A percentile compares a stretch with the other conserved stretches of the same genome.
Evolutionary conservation across 768 basidiomycete species (phyloP).

Genomic region (Tricholoma sp.): DNA sequence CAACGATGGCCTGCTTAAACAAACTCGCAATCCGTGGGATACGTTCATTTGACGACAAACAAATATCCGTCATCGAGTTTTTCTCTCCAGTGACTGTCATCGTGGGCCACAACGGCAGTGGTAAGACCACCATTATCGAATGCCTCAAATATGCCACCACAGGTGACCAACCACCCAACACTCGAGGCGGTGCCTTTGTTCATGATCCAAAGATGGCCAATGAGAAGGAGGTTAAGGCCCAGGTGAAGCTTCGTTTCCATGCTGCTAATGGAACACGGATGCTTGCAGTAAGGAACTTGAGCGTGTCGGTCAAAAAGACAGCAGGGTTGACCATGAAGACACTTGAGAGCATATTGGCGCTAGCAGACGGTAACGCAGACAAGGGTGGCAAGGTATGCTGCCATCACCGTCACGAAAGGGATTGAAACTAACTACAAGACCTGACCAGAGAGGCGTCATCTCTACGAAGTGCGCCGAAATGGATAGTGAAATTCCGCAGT

Average conservation of each 20-base stretch:
- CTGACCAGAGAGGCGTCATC: conserved; percentile 69
- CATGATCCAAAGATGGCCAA: conserved; percentile 99
- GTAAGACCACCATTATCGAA: conserved; percentile 99
- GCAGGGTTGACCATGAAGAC: conserved; percentile 93
- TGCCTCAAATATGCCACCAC: conserved; percentile 99
- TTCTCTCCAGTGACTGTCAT: conserved; percentile 98
- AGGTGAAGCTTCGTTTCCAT: conserved; percentile 91
- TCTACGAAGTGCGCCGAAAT: conserved; percentile 98
- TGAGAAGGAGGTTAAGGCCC: conserved; percentile 98
- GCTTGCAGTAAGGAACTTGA: conserved; percentile 86
- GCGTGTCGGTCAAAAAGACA: conserved; percentile 91
- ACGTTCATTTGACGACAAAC: conserved; percentile 95
- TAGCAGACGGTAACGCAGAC: conserved; percentile 61
- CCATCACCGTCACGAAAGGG: not conserved
- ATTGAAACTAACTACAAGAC: not conserved
- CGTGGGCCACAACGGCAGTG: conserved; percentile 96
- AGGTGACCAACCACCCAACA: conserved; percentile 95
- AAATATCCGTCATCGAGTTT: conserved; percentile 91
- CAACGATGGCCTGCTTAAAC: conserved; percentile 73
- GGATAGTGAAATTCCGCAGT: conserved; percentile 88
- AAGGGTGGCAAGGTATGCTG: conserved; percentile 71
- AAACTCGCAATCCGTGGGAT: conserved; percentile 94
- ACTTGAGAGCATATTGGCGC: conserved; percentile 81
- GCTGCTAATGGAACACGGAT: conserved; percentile 88
- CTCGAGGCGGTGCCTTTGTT: conserved; percentile 96